Percentiles rank a stretch among this genome's conserved stretches.
These are phyloP conservation scores for Neoascochyta sp. DNA, from an alignment of 2,329 filamentous ascomycete genomes.

Conservation along the genomic window DNA sequence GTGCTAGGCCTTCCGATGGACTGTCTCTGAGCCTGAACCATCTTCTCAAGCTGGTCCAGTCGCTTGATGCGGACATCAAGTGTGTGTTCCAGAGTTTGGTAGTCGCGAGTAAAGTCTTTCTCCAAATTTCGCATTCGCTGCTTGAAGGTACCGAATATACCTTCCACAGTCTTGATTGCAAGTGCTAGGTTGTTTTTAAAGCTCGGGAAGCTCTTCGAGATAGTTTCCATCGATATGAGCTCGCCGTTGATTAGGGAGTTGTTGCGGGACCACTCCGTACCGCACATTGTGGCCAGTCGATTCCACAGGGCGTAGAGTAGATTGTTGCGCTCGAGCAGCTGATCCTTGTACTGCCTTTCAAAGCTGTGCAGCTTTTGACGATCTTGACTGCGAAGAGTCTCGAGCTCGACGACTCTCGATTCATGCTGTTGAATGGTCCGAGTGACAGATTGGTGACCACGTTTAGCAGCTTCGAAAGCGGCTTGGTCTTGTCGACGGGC, in stretches of 20 bases:
- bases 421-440: slow-evolving; percentile 83
- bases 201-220: slow-evolving; percentile 77
- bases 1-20: slow-evolving; percentile 39
- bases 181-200: slow-evolving; percentile 87
- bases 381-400: slow-evolving; percentile 72
- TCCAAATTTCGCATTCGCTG: slow-evolving; percentile 80
- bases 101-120: slow-evolving; percentile 84
- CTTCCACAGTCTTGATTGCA: slow-evolving; percentile 83
- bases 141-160: slow-evolving; percentile 72
- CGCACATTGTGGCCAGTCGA: slow-evolving; percentile 77
- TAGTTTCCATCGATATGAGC: slow-evolving; percentile 77
- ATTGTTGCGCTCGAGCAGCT: slow-evolving; percentile 84
- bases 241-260: slow-evolving; percentile 88
- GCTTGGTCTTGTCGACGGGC: slow-evolving; percentile 81
- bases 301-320: slow-evolving; percentile 89
- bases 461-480: slow-evolving; percentile 82
- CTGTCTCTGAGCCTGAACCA: slow-evolving; percentile 51
- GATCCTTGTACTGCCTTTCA: slow-evolving; percentile 78
- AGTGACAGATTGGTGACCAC: slow-evolving; percentile 81
- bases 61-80: slow-evolving; percentile 78
- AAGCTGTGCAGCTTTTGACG: slow-evolving; percentile 70
- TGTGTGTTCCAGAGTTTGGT: slow-evolving; percentile 76
- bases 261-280: slow-evolving; percentile 84
- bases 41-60: slow-evolving; percentile 79
- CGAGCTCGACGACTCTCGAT: slow-evolving; percentile 78